Evolutionary conservation across 2,329 filamentous ascomycete species (phyloP).

Genomic region (Cryoendolithus antarcticus): DNA sequence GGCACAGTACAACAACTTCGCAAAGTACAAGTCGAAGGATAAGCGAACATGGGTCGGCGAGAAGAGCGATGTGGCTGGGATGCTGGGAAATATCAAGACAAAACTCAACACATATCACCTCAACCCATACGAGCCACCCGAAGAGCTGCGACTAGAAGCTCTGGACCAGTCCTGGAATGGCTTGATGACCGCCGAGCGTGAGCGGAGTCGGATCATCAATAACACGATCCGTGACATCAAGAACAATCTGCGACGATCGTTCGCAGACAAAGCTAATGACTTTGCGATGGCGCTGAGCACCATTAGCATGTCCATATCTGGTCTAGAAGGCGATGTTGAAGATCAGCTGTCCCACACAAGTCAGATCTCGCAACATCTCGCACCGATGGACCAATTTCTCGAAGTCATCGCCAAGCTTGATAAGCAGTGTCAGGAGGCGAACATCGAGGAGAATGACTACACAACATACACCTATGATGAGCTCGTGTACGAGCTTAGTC

Average conservation of each 20-base stretch:
- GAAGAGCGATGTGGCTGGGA: slow-evolving; percentile 85
- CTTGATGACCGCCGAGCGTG: slow-evolving; percentile 73
- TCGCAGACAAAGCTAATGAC: slow-evolving; percentile 96
- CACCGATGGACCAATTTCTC: slow-evolving; percentile 82
- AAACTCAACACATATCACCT: slow-evolving; percentile 92
- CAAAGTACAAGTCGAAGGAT: slow-evolving; percentile 76
- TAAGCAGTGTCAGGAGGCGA: slow-evolving; percentile 83
- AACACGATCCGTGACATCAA: slow-evolving; percentile 99
- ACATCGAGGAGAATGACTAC: slow-evolving; percentile 98
- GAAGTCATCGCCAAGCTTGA: slow-evolving; percentile 78
- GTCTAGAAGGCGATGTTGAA: slow-evolving; percentile 92
- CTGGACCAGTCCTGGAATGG: slow-evolving; percentile 72
- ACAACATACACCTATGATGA: slow-evolving; percentile 99
- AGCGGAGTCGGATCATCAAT: slow-evolving; percentile 85
- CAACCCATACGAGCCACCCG: slow-evolving; percentile 79
- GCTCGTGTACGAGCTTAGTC: slow-evolving; percentile 78
- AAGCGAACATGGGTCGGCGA: slow-evolving; percentile 96
- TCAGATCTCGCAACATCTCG: slow-evolving; percentile 70
- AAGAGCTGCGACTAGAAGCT: slow-evolving; percentile 67
- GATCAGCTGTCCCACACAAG: slow-evolving; percentile 84
- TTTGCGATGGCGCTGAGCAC: slow-evolving; percentile 93
- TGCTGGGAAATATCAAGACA: slow-evolving; percentile 97
- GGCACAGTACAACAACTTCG: slow-evolving; percentile 68
- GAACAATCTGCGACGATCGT: slow-evolving; percentile 79
- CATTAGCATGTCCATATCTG: slow-evolving; percentile 85